phyloP scores from a whole-genome alignment of 768 basidiomycete species.

The Vararia minispora region DNA sequence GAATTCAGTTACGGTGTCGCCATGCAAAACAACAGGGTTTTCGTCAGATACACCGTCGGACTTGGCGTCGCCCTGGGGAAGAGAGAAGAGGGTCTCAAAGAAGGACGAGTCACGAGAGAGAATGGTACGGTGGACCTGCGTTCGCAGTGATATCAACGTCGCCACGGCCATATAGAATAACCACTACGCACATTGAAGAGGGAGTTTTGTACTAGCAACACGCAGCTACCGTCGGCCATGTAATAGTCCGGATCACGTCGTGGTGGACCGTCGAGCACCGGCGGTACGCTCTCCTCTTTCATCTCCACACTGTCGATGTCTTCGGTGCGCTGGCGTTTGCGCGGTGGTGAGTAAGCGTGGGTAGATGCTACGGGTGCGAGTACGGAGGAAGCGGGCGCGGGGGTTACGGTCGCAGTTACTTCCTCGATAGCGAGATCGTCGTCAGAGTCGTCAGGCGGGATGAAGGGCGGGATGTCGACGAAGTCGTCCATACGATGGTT shows the following conservation, averaged over 20 bases:
- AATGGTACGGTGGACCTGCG: slow-evolving; percentile 12
- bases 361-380: too few relatives aligned
- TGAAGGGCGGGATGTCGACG: slow-evolving; percentile 12
- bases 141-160: background rate
- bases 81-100: slow-evolving; percentile 54
- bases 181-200: slow-evolving; percentile 11
- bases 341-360: slow-evolving; percentile 12
- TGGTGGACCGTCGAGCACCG: too few relatives aligned
- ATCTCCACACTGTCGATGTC: slow-evolving; percentile 5
- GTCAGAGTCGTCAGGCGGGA: slow-evolving; percentile 9
- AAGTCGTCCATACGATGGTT: slow-evolving; percentile 9
- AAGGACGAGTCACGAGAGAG: slow-evolving; percentile 53
- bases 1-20: slow-evolving; percentile 57
- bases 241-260: slow-evolving; percentile 13
- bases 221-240: slow-evolving; percentile 13
- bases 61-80: slow-evolving; percentile 43
- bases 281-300: too few relatives aligned
- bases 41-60: slow-evolving; percentile 54
- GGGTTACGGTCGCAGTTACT: slow-evolving; percentile 5
- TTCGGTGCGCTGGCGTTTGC: slow-evolving; percentile 9
- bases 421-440: slow-evolving; percentile 4
- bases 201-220: slow-evolving; percentile 10
- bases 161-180: too few relatives aligned
- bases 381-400: slow-evolving; percentile 9
- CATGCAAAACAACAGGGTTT: slow-evolving; percentile 50